Conservation (phyloP, 768 basidiomycete genomes). For the Polyporus arcularius region DNA sequence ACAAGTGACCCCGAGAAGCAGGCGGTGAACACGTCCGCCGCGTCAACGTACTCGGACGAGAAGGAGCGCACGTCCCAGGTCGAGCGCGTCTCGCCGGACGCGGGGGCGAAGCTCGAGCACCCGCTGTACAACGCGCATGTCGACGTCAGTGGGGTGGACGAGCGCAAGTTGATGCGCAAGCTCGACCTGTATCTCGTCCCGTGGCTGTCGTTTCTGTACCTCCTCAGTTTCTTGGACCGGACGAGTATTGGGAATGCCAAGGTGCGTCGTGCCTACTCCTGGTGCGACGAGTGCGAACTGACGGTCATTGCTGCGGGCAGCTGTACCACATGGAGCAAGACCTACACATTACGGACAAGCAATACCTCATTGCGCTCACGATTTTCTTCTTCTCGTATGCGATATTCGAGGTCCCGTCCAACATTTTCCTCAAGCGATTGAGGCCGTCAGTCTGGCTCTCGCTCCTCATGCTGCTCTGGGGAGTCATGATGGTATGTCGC, state of each 20-base stretch:
- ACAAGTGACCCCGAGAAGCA: slow-evolving; percentile 20
- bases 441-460: slow-evolving; percentile 81
- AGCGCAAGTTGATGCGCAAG: slow-evolving; percentile 69
- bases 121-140: slow-evolving; percentile 44
- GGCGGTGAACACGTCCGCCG: background rate
- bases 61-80: slow-evolving; percentile 26
- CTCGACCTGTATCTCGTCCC: slow-evolving; percentile 67
- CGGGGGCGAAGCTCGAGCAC: slow-evolving; percentile 17
- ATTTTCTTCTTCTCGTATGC: slow-evolving; percentile 60
- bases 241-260: slow-evolving; percentile 57
- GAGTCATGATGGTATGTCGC: slow-evolving; percentile 65
- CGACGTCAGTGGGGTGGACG: slow-evolving; percentile 64
- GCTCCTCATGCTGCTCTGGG: slow-evolving; percentile 72
- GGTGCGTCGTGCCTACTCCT: slow-evolving; percentile 20
- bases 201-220: slow-evolving; percentile 75
- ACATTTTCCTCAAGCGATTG: slow-evolving; percentile 70
- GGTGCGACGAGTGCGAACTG: slow-evolving; percentile 1
- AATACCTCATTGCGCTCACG: slow-evolving; percentile 67
- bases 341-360: slow-evolving; percentile 61
- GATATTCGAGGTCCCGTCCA: slow-evolving; percentile 76
- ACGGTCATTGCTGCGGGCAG: slow-evolving; percentile 33
- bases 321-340: slow-evolving; percentile 62
- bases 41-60: slow-evolving; percentile 27
- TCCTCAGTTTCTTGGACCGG: slow-evolving; percentile 70
- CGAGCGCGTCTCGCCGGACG: slow-evolving; percentile 21